Evolutionary conservation across 257 asterid genomes (phyloP).

Genomic region (Handroanthus guayacan): DNA sequence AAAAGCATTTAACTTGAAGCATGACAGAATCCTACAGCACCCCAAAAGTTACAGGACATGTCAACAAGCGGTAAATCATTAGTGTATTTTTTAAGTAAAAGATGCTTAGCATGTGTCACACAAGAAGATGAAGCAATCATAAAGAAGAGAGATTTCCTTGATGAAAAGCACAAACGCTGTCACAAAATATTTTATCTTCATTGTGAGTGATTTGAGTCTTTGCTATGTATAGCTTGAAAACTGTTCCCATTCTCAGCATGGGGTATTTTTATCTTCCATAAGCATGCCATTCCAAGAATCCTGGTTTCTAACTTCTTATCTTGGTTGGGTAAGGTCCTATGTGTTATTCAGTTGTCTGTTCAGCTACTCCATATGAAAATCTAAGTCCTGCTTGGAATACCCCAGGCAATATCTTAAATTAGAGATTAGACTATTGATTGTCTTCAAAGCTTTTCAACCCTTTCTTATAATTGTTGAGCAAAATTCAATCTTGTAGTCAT

Average conservation of each 20-base stretch:
- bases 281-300: neutral
- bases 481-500: neutral
- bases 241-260: too few species aligned
- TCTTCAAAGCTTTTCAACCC: neutral
- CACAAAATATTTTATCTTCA: slow-evolving; percentile 8
- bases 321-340: neutral
- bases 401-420: neutral
- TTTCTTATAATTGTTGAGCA: slow-evolving; percentile 1
- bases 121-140: slow-evolving; percentile 12
- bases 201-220: neutral
- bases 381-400: neutral
- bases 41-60: slow-evolving; percentile 33
- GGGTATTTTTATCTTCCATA: neutral
- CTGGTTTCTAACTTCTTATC: neutral
- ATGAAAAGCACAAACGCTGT: slow-evolving; percentile 1
- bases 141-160: neutral
- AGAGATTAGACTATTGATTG: neutral
- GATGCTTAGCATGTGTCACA: neutral
- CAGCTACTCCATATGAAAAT: neutral
- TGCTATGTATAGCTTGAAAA: neutral
- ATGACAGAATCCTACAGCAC: slow-evolving; percentile 87
- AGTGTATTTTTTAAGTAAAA: neutral
- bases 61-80: slow-evolving; percentile 27
- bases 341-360: neutral
- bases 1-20: slow-evolving; percentile 96